Conservation (phyloP, 768 basidiomycete genomes). For the Pulveroboletus frians region DNA sequence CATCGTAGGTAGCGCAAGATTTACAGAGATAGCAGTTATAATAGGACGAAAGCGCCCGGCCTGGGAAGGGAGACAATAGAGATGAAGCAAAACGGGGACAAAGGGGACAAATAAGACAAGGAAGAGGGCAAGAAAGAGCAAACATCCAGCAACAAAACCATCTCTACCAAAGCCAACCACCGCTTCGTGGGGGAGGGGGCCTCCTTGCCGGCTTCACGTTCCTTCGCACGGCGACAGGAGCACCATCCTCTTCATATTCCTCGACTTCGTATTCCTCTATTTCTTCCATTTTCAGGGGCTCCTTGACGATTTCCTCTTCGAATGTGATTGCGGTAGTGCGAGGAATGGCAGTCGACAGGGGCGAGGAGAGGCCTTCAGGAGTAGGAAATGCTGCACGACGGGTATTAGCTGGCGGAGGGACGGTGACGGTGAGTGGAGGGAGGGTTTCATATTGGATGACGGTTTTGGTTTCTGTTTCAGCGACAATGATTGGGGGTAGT, state of each 20-base stretch:
- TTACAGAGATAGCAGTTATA: slow-evolving; percentile 12
- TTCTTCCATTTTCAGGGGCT: slow-evolving; percentile 34
- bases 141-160: slow-evolving; percentile 29
- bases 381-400: slow-evolving; percentile 69
- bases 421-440: slow-evolving; percentile 58
- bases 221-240: slow-evolving; percentile 38
- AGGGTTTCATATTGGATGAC: slow-evolving; percentile 46
- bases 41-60: slow-evolving; percentile 7
- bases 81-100: slow-evolving; percentile 23
- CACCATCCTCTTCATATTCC: slow-evolving; percentile 41
- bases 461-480: slow-evolving; percentile 62
- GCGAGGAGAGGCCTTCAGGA: slow-evolving; percentile 57
- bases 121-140: slow-evolving; percentile 30
- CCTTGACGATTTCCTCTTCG: slow-evolving; percentile 49
- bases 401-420: slow-evolving; percentile 74
- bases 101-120: slow-evolving; percentile 16
- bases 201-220: slow-evolving; percentile 42
- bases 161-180: slow-evolving; percentile 57
- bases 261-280: slow-evolving; percentile 33
- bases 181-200: slow-evolving; percentile 40
- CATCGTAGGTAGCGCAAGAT: slow-evolving; percentile 18
- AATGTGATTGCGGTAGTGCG: slow-evolving; percentile 69
- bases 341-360: slow-evolving; percentile 57
- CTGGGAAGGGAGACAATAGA: slow-evolving; percentile 4
- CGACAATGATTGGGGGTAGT: slow-evolving; percentile 35